Evolutionary conservation across 352 stramenopile genomes (phyloP).

Genomic region (Globisporangium rhizosaccharum): DNA sequence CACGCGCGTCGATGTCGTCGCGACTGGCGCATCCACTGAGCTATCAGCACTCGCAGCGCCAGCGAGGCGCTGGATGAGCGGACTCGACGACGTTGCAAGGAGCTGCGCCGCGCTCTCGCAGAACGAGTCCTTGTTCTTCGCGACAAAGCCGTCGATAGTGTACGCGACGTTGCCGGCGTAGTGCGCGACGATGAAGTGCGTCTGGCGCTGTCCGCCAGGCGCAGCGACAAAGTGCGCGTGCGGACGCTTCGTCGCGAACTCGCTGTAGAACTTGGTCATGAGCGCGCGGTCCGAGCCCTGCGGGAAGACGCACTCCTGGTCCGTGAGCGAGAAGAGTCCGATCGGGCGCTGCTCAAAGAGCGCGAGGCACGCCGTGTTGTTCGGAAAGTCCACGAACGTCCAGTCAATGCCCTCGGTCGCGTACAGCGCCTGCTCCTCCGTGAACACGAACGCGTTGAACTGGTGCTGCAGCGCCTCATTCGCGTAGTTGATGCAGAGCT

Average conservation of each 20-base stretch:
- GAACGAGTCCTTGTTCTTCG: slow-evolving; percentile 91
- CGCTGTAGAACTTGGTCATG: slow-evolving; percentile 69
- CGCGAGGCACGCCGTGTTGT: slow-evolving; percentile 74
- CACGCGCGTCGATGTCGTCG: slow-evolving; percentile 9
- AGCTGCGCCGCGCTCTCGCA: slow-evolving; percentile 60
- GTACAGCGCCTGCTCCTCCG: slow-evolving; percentile 82
- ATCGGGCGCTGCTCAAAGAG: slow-evolving; percentile 75
- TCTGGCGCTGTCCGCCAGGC: slow-evolving; percentile 40
- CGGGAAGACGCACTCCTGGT: slow-evolving; percentile 81
- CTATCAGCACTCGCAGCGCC: background rate
- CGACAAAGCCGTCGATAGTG: slow-evolving; percentile 70
- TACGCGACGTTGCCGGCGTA: slow-evolving; percentile 85
- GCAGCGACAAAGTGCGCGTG: slow-evolving; percentile 55
- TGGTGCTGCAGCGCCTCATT: slow-evolving; percentile 87
- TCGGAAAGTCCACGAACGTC: slow-evolving; percentile 72
- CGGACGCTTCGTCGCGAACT: slow-evolving; percentile 56
- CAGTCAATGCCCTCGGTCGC: slow-evolving; percentile 69
- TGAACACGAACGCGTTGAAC: slow-evolving; percentile 92
- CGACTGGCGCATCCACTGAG: background rate
- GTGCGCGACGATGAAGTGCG: slow-evolving; percentile 81
- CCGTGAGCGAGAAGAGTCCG: slow-evolving; percentile 76
- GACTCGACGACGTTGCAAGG: slow-evolving; percentile 45
- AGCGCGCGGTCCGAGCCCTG: slow-evolving; percentile 67
- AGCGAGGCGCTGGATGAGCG: slow-evolving; percentile 61
- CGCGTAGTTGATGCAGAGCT: slow-evolving; percentile 90